These are phyloP conservation scores for Cyberlindnera americana DNA, from an alignment of 805 yeast species.

Conservation along the genomic window DNA sequence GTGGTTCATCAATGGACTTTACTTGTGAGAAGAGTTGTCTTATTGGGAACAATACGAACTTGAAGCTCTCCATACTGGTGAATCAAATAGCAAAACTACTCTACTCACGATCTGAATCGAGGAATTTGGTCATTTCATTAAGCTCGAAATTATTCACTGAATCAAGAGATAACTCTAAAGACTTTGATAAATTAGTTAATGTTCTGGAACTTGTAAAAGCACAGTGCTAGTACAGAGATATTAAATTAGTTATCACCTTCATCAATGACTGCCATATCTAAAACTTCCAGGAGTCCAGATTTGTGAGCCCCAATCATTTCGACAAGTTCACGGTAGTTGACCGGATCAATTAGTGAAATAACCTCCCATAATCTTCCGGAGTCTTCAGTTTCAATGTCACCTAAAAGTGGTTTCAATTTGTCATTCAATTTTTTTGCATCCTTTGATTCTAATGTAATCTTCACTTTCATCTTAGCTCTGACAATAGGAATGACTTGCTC, in stretches of 20 bases:
- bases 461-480: slow-evolving; percentile 89
- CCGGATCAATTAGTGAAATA: slow-evolving; percentile 79
- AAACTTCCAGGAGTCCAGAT: slow-evolving; percentile 72
- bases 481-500: slow-evolving; percentile 89
- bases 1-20: slow-evolving; percentile 35
- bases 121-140: slow-evolving; percentile 21
- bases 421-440: slow-evolving; percentile 45
- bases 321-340: slow-evolving; percentile 67
- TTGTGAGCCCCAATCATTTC: slow-evolving; percentile 48
- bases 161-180: slow-evolving; percentile 4
- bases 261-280: slow-evolving; percentile 85
- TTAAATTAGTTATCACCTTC: slow-evolving; percentile 38
- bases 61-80: slow-evolving; percentile 19
- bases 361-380: slow-evolving; percentile 48
- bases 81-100: slow-evolving; percentile 24
- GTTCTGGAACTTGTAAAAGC: slow-evolving; percentile 17
- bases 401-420: slow-evolving; percentile 39
- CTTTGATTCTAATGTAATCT: slow-evolving; percentile 53
- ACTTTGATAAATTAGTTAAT: slow-evolving; percentile 17
- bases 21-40: slow-evolving; percentile 30
- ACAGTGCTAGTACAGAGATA: not conserved
- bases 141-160: slow-evolving; percentile 25
- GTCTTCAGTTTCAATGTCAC: slow-evolving; percentile 40
- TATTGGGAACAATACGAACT: slow-evolving; percentile 20
- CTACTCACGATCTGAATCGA: slow-evolving; percentile 16